These are phyloP conservation scores for Asterophora parasitica DNA, from an alignment of 768 basidiomycete genomes.

Conservation along the genomic window DNA sequence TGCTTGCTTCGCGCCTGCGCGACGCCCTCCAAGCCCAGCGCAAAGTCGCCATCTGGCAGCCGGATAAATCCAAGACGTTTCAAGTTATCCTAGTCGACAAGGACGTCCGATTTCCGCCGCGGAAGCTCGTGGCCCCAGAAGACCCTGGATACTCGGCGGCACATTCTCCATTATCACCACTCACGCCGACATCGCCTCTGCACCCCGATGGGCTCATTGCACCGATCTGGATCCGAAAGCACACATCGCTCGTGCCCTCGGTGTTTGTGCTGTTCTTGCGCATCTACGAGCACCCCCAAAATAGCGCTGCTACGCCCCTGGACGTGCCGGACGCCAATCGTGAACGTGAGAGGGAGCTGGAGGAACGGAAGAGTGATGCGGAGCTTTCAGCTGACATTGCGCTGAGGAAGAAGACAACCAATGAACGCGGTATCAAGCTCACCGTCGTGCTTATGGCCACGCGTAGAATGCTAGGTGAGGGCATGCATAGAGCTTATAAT, in stretches of 20 bases:
- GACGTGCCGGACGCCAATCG: slow-evolving; percentile 49
- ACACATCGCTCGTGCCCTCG: slow-evolving; percentile 84
- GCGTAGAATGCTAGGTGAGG: slow-evolving; percentile 76
- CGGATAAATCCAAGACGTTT: slow-evolving; percentile 69
- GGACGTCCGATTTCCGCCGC: slow-evolving; percentile 79
- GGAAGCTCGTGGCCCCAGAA: slow-evolving; percentile 64
- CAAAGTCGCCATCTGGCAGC: slow-evolving; percentile 66
- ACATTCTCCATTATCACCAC: slow-evolving; percentile 92
- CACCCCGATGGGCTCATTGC: slow-evolving; percentile 95
- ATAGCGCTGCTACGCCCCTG: slow-evolving; percentile 44
- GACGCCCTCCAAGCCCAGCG: slow-evolving; percentile 63
- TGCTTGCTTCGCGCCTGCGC: slow-evolving; percentile 58
- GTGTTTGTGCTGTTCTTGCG: slow-evolving; percentile 91
- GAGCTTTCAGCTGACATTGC: slow-evolving; percentile 80
- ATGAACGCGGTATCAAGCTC: slow-evolving; percentile 87
- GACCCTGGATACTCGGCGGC: slow-evolving; percentile 51
- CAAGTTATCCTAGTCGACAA: slow-evolving; percentile 84
- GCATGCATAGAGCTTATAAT: background rate
- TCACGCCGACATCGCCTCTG: slow-evolving; percentile 83
- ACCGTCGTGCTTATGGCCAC: slow-evolving; percentile 94
- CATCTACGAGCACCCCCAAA: slow-evolving; percentile 61
- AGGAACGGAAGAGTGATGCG: slow-evolving; percentile 68
- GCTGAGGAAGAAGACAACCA: slow-evolving; percentile 69
- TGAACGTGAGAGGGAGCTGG: slow-evolving; percentile 54
- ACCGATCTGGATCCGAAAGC: slow-evolving; percentile 97